Evolutionary conservation across 805 yeast genomes (phyloP).

Genomic region (Ogataea nakhonphanomensis): DNA sequence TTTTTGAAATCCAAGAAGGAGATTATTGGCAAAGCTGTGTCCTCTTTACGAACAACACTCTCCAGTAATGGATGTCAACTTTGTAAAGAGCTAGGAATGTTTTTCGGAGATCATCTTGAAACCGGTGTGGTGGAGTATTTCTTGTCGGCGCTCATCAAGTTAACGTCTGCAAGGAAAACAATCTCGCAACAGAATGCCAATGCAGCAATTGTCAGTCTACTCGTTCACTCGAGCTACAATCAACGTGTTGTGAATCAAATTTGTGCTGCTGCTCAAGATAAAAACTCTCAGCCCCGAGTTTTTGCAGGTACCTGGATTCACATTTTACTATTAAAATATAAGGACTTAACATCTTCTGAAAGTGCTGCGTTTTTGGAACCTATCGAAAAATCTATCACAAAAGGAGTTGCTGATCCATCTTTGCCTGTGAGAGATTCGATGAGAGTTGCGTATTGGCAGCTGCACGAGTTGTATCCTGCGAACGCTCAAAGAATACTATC

Average conservation of each 20-base stretch:
- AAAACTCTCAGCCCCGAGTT: conserved; percentile 66
- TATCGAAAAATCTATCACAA: conserved; percentile 48
- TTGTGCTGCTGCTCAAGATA: conserved; percentile 55
- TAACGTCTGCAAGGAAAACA: conserved; percentile 59
- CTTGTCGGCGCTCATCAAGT: conserved; percentile 45
- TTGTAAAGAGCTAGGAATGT: conserved; percentile 60
- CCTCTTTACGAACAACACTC: conserved; percentile 81
- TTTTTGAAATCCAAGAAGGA: conserved; percentile 44
- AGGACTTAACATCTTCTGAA: conserved; percentile 31
- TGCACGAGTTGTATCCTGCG: conserved; percentile 50
- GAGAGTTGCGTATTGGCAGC: conserved; percentile 72
- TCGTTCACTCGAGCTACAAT: conserved; percentile 53
- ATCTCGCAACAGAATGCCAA: conserved; percentile 60
- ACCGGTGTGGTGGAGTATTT: conserved; percentile 46
- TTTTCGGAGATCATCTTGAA: conserved; percentile 40
- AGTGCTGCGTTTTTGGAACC: conserved; percentile 37
- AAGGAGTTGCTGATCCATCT: conserved; percentile 74
- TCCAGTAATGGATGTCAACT: conserved; percentile 73
- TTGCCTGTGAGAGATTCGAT: conserved; percentile 75
- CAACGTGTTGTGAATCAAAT: conserved; percentile 50
- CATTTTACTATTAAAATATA: conserved; percentile 53
- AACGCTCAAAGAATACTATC: conserved; percentile 40
- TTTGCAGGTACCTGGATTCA: conserved; percentile 71
- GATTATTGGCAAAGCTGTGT: conserved; percentile 59
- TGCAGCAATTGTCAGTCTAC: conserved; percentile 51